Conservation (phyloP, 495 filamentous ascomycete genomes). For the Terfezia claveryi region DNA sequence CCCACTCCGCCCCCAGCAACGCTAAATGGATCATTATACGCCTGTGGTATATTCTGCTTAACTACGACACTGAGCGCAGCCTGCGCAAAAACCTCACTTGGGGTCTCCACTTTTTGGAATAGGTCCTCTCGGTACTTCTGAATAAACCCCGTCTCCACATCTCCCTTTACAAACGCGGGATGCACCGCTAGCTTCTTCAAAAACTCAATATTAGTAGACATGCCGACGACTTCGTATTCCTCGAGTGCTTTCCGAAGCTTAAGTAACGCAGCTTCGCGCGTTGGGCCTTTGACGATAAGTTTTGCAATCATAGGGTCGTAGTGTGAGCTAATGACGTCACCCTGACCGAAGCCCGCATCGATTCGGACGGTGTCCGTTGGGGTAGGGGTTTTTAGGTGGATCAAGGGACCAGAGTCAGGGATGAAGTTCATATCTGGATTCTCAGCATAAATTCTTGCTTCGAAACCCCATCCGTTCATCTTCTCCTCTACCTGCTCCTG, state of each 20-base stretch:
- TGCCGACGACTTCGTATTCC: conserved; percentile 78
- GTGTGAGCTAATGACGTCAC: conserved; percentile 80
- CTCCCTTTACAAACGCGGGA: conserved; percentile 59
- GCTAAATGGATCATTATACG: conserved; percentile 10
- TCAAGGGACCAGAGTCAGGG: conserved; percentile 73
- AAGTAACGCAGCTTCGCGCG: conserved; percentile 58
- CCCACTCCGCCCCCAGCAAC: conserved; percentile 30
- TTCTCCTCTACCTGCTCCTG: conserved; percentile 60
- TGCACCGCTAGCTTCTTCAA: conserved; percentile 65
- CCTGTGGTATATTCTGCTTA: conserved; percentile 10
- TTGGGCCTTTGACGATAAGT: conserved; percentile 68
- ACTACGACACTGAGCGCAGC: conserved; percentile 46
- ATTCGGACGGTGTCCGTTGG: conserved; percentile 53
- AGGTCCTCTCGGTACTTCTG: conserved; percentile 60
- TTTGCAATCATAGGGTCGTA: conserved; percentile 99
- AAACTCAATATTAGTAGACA: conserved; percentile 92
- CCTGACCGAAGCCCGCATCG: conserved; percentile 76
- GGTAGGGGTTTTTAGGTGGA: conserved; percentile 59
- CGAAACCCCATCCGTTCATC: conserved; percentile 77
- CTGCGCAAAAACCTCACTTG: conserved; percentile 54
- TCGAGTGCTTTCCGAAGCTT: conserved; percentile 64
- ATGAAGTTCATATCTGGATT: conserved; percentile 79
- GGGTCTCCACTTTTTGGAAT: conserved; percentile 32
- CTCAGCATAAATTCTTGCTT: conserved; percentile 92
- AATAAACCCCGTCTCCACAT: conserved; percentile 93